Percentiles rank a stretch among this genome's conserved stretches.
Conservation (phyloP, 2,329 filamentous ascomycete species). For the Calonectria pauciramosa region DNA sequence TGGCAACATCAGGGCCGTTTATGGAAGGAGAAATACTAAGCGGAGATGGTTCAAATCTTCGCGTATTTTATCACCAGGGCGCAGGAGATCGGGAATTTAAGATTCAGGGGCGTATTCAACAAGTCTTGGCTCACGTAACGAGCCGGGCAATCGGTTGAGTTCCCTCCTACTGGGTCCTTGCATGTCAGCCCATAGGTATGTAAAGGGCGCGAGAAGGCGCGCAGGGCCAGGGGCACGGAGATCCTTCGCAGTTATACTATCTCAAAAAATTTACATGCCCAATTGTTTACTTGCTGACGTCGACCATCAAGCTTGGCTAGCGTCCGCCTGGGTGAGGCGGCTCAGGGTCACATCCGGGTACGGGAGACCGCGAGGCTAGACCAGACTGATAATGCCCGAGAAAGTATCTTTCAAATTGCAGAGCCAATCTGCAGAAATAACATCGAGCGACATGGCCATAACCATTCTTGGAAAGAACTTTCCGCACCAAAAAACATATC, state of each 20-base stretch:
- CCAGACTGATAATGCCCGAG: neutral
- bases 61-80: neutral
- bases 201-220: neutral
- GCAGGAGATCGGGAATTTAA: neutral
- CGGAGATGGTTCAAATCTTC: neutral
- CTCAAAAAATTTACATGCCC: neutral
- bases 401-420: neutral
- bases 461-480: neutral
- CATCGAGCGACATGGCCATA: neutral
- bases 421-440: neutral
- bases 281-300: neutral
- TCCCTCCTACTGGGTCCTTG: neutral
- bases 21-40: neutral
- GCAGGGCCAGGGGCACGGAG: neutral
- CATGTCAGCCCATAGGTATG: neutral
- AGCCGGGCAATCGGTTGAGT: neutral
- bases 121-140: neutral
- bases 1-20: neutral
- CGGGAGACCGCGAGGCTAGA: neutral
- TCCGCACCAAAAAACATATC: neutral
- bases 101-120: neutral
- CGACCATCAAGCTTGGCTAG: neutral
- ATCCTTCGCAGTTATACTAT: neutral
- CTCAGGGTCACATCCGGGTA: neutral
- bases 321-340: neutral